phyloP scores from a whole-genome alignment of 2,329 filamentous ascomycete genomes.

The Monilinia fructicola region DNA sequence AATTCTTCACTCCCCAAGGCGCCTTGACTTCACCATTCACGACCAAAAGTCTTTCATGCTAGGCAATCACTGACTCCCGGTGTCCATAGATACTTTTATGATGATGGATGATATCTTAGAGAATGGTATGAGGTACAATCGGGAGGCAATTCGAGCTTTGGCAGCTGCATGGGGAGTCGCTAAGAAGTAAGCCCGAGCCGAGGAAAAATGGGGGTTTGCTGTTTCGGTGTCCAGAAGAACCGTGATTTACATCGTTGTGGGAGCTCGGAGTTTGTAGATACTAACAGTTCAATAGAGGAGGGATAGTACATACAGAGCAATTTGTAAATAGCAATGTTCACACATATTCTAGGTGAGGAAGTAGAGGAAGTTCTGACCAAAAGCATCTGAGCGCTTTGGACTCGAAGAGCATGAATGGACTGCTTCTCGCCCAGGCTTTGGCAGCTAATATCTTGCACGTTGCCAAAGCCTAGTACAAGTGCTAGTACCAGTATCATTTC shows the following conservation, averaged over 20 bases:
- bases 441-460: too few relatives aligned
- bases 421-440: too few relatives aligned
- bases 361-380: background rate
- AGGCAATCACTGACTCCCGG: background rate
- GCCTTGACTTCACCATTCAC: background rate
- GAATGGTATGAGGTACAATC: constrained; percentile 29
- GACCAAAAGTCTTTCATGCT: background rate
- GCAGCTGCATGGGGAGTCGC: constrained; percentile 5
- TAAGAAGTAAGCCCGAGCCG: background rate
- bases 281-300: background rate
- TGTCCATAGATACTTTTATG: constrained; percentile 28
- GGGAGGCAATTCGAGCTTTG: constrained; percentile 27
- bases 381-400: background rate
- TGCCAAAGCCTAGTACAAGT: background rate
- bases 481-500: background rate
- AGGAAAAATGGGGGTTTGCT: background rate
- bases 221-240: background rate
- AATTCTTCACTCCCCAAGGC: background rate
- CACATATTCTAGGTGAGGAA: background rate
- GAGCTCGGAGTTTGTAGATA: background rate
- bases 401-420: background rate
- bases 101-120: constrained; percentile 31
- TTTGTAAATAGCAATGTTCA: background rate
- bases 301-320: background rate
- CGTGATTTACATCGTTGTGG: background rate